A percentile compares a stretch with the other conserved stretches of the same genome.
Conservation (phyloP, 306 rosid genomes). For the Cicer cuneatum region DNA sequence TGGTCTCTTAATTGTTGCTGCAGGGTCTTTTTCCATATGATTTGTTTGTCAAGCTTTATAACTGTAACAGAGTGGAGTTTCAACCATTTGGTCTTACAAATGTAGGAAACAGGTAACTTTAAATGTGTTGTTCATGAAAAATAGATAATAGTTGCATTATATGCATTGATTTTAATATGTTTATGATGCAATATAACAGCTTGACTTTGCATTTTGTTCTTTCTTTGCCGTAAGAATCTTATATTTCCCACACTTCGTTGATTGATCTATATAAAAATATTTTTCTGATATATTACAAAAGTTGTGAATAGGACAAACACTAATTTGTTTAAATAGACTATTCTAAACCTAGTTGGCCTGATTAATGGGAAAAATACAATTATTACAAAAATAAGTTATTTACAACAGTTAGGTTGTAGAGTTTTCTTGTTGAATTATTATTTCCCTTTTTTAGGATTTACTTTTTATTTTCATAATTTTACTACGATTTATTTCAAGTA, state of each 20-base stretch:
- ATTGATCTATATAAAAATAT: neutral
- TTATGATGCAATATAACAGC: constrained; percentile 24
- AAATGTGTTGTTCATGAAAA: constrained; percentile 7
- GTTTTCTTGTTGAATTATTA: constrained; percentile 15
- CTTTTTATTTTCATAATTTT: neutral
- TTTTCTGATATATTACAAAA: too few relatives aligned
- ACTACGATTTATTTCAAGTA: neutral
- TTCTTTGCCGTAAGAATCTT: constrained; percentile 1
- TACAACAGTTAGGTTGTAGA: constrained; percentile 3
- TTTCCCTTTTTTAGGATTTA: neutral
- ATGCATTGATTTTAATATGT: constrained; percentile 27
- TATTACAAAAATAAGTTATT: too few relatives aligned
- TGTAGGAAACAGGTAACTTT: constrained; percentile 84
- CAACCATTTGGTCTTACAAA: constrained; percentile 81
- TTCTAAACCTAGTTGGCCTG: too few relatives aligned
- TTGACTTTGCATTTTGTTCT: constrained; percentile 5
- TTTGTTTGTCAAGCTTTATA: constrained; percentile 77
- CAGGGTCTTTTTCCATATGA: constrained; percentile 83
- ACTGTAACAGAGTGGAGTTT: constrained; percentile 72
- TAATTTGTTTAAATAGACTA: too few relatives aligned
- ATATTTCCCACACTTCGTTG: neutral
- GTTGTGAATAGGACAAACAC: too few relatives aligned
- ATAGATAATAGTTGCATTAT: constrained; percentile 13
- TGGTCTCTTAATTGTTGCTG: constrained; percentile 34
- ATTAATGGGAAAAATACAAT: too few relatives aligned